A percentile compares a stretch with the other conserved stretches of the same genome.
These are phyloP conservation scores for Aphanomyces astaci DNA, from an alignment of 352 stramenopile species.

Conservation along the genomic window DNA sequence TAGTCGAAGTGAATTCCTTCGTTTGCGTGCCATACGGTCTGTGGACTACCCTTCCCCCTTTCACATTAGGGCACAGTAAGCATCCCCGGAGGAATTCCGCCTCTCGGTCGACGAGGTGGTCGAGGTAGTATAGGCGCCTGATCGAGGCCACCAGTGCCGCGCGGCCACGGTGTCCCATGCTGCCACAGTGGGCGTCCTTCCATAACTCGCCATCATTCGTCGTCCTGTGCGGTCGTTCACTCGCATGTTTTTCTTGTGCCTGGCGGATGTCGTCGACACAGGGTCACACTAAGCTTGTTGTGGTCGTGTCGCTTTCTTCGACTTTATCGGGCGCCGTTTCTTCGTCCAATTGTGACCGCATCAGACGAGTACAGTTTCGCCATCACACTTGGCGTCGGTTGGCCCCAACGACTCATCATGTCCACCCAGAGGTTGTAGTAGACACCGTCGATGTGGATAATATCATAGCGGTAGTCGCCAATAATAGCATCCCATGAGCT, in stretches of 20 bases:
- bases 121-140: neutral
- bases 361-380: neutral
- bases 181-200: neutral
- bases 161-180: neutral
- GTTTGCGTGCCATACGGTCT: neutral
- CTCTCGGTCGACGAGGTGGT: neutral
- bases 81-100: neutral
- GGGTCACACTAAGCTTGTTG: neutral
- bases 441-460: too few species aligned
- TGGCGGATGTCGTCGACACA: neutral
- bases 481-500: slow-evolving; percentile 24
- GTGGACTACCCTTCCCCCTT: neutral
- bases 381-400: neutral
- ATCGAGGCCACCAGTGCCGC: neutral
- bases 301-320: neutral
- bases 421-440: too few species aligned
- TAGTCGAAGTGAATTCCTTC: too few species aligned
- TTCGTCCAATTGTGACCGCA: neutral
- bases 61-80: neutral
- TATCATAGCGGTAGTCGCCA: slow-evolving; percentile 19
- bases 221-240: neutral
- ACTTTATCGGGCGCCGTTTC: too few species aligned
- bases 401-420: slow-evolving; percentile 17
- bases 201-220: neutral
- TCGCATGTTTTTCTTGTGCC: neutral